phyloP scores from a whole-genome alignment of 1,139 yeast species.

The Candida neerlandica region DNA sequence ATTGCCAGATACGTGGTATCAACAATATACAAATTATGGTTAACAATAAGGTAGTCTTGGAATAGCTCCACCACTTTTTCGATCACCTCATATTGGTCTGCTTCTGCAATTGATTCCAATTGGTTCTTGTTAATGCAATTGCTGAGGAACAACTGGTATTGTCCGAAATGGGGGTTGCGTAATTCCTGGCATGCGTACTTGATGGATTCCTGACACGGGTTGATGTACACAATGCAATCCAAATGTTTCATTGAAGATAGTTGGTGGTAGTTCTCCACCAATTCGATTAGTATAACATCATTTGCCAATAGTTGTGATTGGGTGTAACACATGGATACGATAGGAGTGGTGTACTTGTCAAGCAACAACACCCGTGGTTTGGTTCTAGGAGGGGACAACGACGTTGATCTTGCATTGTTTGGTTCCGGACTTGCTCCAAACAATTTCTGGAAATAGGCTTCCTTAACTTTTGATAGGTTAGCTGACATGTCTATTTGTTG shows the following conservation, averaged over 20 bases:
- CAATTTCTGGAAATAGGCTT: constrained; percentile 39
- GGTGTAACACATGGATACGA: constrained; percentile 83
- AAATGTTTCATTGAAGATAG: constrained; percentile 78
- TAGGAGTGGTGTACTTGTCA: constrained; percentile 78
- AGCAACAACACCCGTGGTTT: constrained; percentile 75
- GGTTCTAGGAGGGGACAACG: constrained; percentile 2
- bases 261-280: constrained; percentile 58
- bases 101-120: constrained; percentile 84
- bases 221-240: constrained; percentile 76
- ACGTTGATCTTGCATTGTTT: constrained; percentile 1
- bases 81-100: constrained; percentile 84
- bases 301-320: constrained; percentile 82
- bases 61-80: constrained; percentile 77
- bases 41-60: constrained; percentile 78
- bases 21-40: constrained; percentile 60
- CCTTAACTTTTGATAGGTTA: constrained; percentile 38
- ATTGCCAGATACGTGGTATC: neutral
- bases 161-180: constrained; percentile 73
- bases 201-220: constrained; percentile 71
- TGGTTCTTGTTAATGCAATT: constrained; percentile 74
- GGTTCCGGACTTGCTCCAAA: constrained; percentile 20
- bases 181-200: constrained; percentile 65
- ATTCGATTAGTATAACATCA: constrained; percentile 82
- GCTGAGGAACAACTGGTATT: constrained; percentile 75
- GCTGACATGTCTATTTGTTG: constrained; percentile 26